These are phyloP conservation scores for Cystofilobasidium capitatum DNA, from an alignment of 768 basidiomycete species.

Conservation along the genomic window DNA sequence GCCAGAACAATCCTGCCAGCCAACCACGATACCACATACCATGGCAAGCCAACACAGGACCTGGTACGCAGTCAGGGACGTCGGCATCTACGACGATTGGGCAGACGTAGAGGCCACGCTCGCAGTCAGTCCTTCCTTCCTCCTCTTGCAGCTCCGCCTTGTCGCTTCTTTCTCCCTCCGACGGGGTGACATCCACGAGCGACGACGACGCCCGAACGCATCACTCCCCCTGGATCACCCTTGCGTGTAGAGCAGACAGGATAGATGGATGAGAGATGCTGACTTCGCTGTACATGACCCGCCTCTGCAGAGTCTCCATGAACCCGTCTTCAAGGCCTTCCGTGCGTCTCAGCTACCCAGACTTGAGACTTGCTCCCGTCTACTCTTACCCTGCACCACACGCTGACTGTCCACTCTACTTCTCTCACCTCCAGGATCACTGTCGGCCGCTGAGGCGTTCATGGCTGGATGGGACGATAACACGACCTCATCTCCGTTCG, in stretches of 20 bases:
- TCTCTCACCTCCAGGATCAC: neutral
- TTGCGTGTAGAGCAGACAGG: neutral
- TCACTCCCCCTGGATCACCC: neutral
- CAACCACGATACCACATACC: neutral
- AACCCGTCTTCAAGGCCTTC: slow-evolving; percentile 20
- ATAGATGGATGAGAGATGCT: neutral
- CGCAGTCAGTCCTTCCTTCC: neutral
- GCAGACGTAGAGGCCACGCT: slow-evolving; percentile 4
- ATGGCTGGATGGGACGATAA: slow-evolving; percentile 5
- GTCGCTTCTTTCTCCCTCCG: neutral
- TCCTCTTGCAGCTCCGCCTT: neutral
- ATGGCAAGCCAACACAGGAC: neutral
- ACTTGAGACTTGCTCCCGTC: neutral
- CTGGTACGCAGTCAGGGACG: slow-evolving; percentile 11
- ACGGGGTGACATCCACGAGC: neutral
- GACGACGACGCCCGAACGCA: neutral
- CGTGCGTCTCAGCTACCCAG: too few relatives aligned
- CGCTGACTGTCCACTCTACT: neutral
- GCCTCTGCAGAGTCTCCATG: neutral
- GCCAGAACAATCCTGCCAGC: too few relatives aligned
- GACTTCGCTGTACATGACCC: neutral
- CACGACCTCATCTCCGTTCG: slow-evolving; percentile 13
- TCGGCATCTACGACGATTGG: slow-evolving; percentile 13
- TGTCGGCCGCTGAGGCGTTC: slow-evolving; percentile 18
- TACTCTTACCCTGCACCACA: neutral